Evolutionary conservation across 176 grass and related monocot species (phyloP).

Genomic region (Alloteropsis semialata): DNA sequence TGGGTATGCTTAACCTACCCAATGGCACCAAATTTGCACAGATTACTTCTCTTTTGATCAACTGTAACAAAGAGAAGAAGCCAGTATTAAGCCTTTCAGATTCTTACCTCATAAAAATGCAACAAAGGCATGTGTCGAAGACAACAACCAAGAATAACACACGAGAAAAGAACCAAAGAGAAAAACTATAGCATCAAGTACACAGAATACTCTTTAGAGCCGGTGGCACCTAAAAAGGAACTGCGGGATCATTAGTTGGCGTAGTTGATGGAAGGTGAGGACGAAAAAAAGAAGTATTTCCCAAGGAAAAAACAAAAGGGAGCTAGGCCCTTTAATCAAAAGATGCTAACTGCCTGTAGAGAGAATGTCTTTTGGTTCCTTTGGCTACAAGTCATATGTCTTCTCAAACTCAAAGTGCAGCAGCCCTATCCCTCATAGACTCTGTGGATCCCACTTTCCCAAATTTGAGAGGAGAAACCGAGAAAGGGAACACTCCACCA

Average conservation of each 20-base stretch:
- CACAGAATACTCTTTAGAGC: conserved; percentile 36
- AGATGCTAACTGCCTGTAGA: conserved; percentile 50
- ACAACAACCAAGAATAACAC: conserved; percentile 13
- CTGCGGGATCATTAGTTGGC: conserved; percentile 37
- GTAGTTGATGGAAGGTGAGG: conserved; percentile 29
- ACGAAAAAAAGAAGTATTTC: conserved; percentile 4
- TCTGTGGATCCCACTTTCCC: conserved; percentile 55
- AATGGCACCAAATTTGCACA: not conserved
- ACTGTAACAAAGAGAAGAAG: conserved; percentile 14
- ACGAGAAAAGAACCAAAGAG: conserved; percentile 27
- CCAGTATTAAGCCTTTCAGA: conserved; percentile 17
- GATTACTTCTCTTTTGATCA: not conserved
- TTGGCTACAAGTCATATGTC: conserved; percentile 49
- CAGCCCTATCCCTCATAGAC: conserved; percentile 31
- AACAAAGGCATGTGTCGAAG: conserved; percentile 30
- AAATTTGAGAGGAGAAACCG: conserved; percentile 43
- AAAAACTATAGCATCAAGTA: conserved; percentile 29
- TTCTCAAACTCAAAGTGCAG: conserved; percentile 40
- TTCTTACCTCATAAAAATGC: conserved; percentile 31
- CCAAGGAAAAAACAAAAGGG: conserved; percentile 37
- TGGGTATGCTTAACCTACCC: not conserved
- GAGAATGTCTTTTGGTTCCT: conserved; percentile 65
- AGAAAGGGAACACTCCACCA: conserved; percentile 31
- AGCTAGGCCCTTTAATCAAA: conserved; percentile 48
- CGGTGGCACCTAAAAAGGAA: conserved; percentile 48